Evolutionary conservation across 768 basidiomycete species (phyloP).

Genomic region (Sutorius australiensis): DNA sequence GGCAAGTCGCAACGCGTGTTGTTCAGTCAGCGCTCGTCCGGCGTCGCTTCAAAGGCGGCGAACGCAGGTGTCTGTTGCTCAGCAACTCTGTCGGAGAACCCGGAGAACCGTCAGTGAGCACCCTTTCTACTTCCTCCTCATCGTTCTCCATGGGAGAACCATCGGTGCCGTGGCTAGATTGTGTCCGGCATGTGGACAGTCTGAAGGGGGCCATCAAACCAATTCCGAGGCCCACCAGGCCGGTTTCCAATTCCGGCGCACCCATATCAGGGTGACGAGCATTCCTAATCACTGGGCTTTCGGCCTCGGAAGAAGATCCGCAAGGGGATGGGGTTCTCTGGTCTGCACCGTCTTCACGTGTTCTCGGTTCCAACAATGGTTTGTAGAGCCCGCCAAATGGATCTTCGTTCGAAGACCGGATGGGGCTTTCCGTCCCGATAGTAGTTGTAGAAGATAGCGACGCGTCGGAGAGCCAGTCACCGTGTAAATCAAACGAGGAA

Average conservation of each 20-base stretch:
- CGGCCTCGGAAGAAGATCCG: conserved; percentile 30
- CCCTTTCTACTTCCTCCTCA: conserved; percentile 35
- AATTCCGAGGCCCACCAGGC: conserved; percentile 37
- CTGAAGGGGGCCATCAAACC: conserved; percentile 53
- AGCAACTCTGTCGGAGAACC: conserved; percentile 20
- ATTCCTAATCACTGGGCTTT: conserved; percentile 51
- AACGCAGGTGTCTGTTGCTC: conserved; percentile 21
- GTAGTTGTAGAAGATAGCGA: conserved; percentile 26
- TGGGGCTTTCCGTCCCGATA: conserved; percentile 22
- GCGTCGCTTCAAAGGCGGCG: conserved; percentile 51
- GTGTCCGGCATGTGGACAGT: conserved; percentile 39
- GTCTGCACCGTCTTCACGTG: conserved; percentile 4
- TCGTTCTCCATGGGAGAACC: conserved; percentile 23
- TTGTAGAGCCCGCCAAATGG: conserved; percentile 48
- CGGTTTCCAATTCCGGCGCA: conserved; percentile 31
- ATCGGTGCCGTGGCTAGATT: conserved; percentile 10
- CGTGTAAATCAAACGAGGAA: conserved; percentile 20
- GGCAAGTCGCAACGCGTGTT: neutral
- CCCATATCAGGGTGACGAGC: conserved; percentile 18
- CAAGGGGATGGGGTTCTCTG: conserved; percentile 16
- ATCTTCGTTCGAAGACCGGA: conserved; percentile 35
- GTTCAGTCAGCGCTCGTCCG: conserved; percentile 33
- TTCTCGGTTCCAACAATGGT: conserved; percentile 23
- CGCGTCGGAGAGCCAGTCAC: conserved; percentile 31
- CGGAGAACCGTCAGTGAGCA: conserved; percentile 21